Evolutionary conservation across 2,329 filamentous ascomycete genomes (phyloP).

Genomic region (Xylaria sp.): DNA sequence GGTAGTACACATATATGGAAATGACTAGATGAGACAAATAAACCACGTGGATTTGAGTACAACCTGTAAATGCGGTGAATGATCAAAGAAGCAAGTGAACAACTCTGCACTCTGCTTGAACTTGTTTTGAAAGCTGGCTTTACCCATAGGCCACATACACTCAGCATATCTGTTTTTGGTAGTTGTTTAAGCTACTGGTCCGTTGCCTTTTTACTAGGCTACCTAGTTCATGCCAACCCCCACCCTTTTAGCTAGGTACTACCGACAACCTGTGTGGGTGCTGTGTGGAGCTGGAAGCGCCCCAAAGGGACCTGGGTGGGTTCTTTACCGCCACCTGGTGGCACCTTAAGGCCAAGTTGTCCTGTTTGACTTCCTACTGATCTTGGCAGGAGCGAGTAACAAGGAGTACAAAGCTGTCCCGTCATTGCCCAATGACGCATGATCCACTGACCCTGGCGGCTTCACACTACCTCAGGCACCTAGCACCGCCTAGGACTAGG

Average conservation of each 20-base stretch:
- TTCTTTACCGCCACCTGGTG: slow-evolving; percentile 28
- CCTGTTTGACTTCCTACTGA: slow-evolving; percentile 33
- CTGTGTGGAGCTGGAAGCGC: slow-evolving; percentile 1
- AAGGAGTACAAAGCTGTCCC: slow-evolving; percentile 18
- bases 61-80: slow-evolving; percentile 11
- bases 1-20: not conserved
- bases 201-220: not conserved
- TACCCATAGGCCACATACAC: not conserved
- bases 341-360: slow-evolving; percentile 37
- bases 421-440: slow-evolving; percentile 24
- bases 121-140: slow-evolving; percentile 23
- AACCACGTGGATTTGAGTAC: slow-evolving; percentile 26
- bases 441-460: slow-evolving; percentile 28
- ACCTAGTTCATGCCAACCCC: not conserved
- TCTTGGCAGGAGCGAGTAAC: slow-evolving; percentile 20
- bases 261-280: not conserved
- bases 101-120: not conserved
- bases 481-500: not conserved
- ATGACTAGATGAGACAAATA: slow-evolving; percentile 15
- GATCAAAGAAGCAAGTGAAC: not conserved
- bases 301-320: not conserved
- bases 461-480: not conserved
- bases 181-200: not conserved
- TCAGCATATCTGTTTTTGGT: not conserved
- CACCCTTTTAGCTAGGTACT: slow-evolving; percentile 14